A percentile compares a stretch with the other conserved stretches of the same genome.
phyloP scores from a whole-genome alignment of 768 basidiomycete genomes.

The Chalciporus piperatus region DNA sequence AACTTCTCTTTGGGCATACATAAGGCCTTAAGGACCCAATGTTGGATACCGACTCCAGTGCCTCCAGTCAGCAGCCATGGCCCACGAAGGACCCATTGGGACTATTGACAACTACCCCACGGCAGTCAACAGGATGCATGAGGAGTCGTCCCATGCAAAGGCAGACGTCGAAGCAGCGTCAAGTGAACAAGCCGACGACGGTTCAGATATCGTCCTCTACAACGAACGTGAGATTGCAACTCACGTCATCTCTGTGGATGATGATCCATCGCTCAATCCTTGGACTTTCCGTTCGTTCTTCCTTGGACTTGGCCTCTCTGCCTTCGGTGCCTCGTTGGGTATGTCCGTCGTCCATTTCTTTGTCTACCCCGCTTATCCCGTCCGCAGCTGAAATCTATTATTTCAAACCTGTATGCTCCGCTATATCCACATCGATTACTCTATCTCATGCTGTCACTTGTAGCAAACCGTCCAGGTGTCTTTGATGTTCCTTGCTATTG shows the following conservation, averaged over 20 bases:
- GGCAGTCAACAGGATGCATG: not conserved
- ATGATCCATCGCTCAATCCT: constrained; percentile 26
- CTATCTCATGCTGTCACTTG: not conserved
- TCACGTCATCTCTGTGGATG: constrained; percentile 41
- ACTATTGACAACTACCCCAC: not conserved
- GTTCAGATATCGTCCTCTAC: constrained; percentile 27
- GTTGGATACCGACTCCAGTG: not conserved
- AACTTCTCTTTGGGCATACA: not conserved
- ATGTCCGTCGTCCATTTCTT: constrained; percentile 7
- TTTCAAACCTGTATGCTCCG: constrained; percentile 47
- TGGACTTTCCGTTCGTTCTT: constrained; percentile 46
- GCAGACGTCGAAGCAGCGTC: constrained; percentile 32
- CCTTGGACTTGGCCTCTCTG: constrained; percentile 52
- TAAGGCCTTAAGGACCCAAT: not conserved
- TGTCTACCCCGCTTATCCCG: constrained; percentile 1
- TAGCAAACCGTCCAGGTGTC: constrained; percentile 54
- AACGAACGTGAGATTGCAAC: constrained; percentile 48
- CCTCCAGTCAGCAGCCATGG: constrained; percentile 3
- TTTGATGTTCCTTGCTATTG: constrained; percentile 51
- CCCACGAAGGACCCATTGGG: not conserved
- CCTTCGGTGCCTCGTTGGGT: constrained; percentile 52
- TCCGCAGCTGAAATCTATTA: constrained; percentile 55
- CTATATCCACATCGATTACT: not conserved
- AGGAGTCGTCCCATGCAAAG: constrained; percentile 22
- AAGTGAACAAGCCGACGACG: constrained; percentile 2